Base-by-base conservation (phyloP, 139 green algal genomes). In the Nannochloris sp. region DNA sequence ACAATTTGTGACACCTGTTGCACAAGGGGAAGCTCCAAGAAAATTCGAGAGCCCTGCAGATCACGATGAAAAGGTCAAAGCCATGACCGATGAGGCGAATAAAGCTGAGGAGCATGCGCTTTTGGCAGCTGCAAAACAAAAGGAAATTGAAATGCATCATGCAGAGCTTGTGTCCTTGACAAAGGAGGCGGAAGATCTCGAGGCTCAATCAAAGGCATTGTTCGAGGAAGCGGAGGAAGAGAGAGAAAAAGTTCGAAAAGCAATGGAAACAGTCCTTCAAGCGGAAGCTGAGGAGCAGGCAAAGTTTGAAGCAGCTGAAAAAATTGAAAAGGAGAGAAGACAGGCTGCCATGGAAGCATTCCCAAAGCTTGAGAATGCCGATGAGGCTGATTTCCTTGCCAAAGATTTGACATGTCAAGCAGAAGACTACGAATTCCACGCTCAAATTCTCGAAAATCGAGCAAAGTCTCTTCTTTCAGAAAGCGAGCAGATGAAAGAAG, bases 401-500 rank as follows among this genome's bases (percentile, higher is more conserved):
- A 9, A 44, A 23, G 64, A 69, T n/a, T 37, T 64, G 4, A 37
- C 67, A 44, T 15, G 12, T 24, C 36, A 70, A 46, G 61, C 70
- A 15, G 55, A 43, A 19, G 70, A 76, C 56, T 57, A 58, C 8
- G 8, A 62, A n/a, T 73, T 56, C 50, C 70, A 77, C 16, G 70
- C 64, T 11, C 37, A 77, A 65, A 57, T 77, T 37, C 57, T 77
- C 58, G 70, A 77, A 50, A 43, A 40, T 29, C 34, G 59, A n/a
- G 64, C 70, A 19, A 44, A 40, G 11, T 48, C 70, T 9, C 59
- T 77, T 24, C 7, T 69, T 25, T 18, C 31, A 19, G 70, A 73
- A 49, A 65, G 57, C 43, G 15, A 34, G 4, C 53, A 76, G 5
- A 64, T 76, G 70, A 27, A 48, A 10, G 23, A 15, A 21, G 46